Evolutionary conservation across 2,329 filamentous ascomycete genomes (phyloP).

Genomic region (Ophiocordyceps camponoti-floridani): DNA sequence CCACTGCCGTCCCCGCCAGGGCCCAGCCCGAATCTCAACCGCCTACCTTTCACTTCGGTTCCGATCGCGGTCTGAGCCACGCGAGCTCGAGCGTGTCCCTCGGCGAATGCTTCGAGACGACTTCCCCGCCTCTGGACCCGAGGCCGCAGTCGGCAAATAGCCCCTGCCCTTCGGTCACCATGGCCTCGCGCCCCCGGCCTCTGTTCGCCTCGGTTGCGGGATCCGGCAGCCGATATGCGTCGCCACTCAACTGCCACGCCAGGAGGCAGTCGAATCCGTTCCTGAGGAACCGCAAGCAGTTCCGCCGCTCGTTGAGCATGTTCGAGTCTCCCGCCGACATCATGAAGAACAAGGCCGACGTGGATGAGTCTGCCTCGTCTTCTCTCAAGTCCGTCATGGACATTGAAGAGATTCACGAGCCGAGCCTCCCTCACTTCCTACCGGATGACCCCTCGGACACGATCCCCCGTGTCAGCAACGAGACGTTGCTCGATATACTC

Average conservation of each 20-base stretch:
- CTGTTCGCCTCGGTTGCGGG: slow-evolving; percentile 43
- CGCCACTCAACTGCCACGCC: slow-evolving; percentile 52
- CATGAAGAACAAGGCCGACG: slow-evolving; percentile 55
- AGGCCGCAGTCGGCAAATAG: slow-evolving; percentile 43
- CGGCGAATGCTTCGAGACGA: slow-evolving; percentile 57
- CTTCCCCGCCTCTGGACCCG: slow-evolving; percentile 59
- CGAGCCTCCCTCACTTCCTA: slow-evolving; percentile 68
- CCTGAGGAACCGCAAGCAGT: slow-evolving; percentile 67
- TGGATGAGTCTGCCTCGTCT: slow-evolving; percentile 26
- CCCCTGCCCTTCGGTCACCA: slow-evolving; percentile 33
- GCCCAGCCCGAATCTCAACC: slow-evolving; percentile 44
- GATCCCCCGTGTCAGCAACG: slow-evolving; percentile 70
- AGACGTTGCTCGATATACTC: slow-evolving; percentile 71
- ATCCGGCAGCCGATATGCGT: slow-evolving; percentile 45
- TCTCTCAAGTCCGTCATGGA: slow-evolving; percentile 62
- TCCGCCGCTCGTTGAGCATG: slow-evolving; percentile 90
- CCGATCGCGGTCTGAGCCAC: slow-evolving; percentile 11
- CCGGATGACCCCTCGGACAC: slow-evolving; percentile 66
- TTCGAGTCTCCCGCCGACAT: slow-evolving; percentile 84
- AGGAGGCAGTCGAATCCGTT: slow-evolving; percentile 58
- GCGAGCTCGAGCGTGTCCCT: slow-evolving; percentile 36
- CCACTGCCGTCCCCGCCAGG: slow-evolving; percentile 43
- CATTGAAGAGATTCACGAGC: slow-evolving; percentile 57
- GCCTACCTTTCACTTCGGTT: slow-evolving; percentile 60
- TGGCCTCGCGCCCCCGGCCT: slow-evolving; percentile 44